A percentile compares a stretch with the other conserved stretches of the same genome.
These are phyloP conservation scores for Psilocybe subaeruginosa DNA, from an alignment of 768 basidiomycete species.

Conservation along the genomic window DNA sequence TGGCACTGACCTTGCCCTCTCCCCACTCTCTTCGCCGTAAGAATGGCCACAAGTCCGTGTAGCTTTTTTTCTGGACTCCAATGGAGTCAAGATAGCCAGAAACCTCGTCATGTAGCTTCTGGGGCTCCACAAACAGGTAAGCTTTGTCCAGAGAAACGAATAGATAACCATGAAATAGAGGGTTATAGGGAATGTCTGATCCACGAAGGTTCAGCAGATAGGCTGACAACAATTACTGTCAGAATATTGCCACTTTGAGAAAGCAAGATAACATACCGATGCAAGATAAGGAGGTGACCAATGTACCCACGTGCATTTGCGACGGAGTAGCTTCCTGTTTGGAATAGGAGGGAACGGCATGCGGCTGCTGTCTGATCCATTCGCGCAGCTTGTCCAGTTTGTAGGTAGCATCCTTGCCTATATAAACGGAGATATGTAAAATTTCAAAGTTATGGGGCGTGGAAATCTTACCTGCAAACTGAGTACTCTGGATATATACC, in stretches of 20 bases:
- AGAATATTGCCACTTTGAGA: not conserved
- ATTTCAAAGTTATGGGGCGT: not conserved
- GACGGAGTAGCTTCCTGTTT: conserved; percentile 60
- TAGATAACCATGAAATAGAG: conserved; percentile 88
- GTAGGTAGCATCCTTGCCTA: conserved; percentile 59
- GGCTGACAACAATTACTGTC: conserved; percentile 45
- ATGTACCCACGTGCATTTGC: conserved; percentile 68
- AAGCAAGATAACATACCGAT: conserved; percentile 54
- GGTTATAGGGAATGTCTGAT: conserved; percentile 88
- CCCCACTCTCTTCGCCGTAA: conserved; percentile 77
- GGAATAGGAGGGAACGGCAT: conserved; percentile 63
- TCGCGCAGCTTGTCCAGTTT: conserved; percentile 75
- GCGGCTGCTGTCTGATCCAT: conserved; percentile 68
- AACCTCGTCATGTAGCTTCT: conserved; percentile 65
- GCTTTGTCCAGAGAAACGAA: conserved; percentile 66
- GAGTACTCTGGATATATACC: conserved; percentile 68
- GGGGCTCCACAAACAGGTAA: conserved; percentile 76
- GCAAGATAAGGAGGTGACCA: conserved; percentile 69
- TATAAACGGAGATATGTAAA: not conserved
- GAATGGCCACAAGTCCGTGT: conserved; percentile 81
- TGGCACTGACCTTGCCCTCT: conserved; percentile 55
- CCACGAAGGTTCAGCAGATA: conserved; percentile 91
- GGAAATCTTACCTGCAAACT: conserved; percentile 59
- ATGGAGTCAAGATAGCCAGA: conserved; percentile 58
- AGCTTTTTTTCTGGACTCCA: conserved; percentile 62